These are phyloP conservation scores for Geosiphon pyriformis DNA, from an alignment of 192 early-diverging fungal species.

Conservation along the genomic window DNA sequence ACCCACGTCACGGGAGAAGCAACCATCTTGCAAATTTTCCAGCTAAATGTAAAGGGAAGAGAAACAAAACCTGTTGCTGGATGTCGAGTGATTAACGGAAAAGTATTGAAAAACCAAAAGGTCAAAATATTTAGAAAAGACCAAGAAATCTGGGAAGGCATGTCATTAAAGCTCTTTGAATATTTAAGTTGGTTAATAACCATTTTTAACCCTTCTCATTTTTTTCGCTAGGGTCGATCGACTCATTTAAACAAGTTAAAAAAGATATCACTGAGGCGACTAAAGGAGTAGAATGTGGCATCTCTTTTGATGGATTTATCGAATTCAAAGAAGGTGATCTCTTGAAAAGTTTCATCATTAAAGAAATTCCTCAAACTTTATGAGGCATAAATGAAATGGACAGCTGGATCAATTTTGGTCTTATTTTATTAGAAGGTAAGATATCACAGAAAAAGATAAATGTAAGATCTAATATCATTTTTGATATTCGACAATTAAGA, in stretches of 20 bases:
- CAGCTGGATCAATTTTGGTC: no score
- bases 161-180: constrained; percentile 28
- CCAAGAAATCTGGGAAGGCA: constrained; percentile 69
- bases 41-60: constrained; percentile 73
- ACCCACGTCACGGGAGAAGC: constrained; percentile 87
- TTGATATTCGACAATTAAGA: no score
- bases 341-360: constrained; percentile 62
- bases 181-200: background rate
- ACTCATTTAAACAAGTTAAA: constrained; percentile 82
- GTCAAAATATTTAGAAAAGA: constrained; percentile 65
- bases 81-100: constrained; percentile 75
- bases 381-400: no score
- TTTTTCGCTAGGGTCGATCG: constrained; percentile 45
- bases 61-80: constrained; percentile 72
- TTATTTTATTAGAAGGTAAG: no score
- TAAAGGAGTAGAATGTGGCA: constrained; percentile 96
- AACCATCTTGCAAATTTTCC: constrained; percentile 76
- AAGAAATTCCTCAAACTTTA: constrained; percentile 49
- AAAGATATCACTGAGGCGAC: constrained; percentile 82
- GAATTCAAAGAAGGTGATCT: constrained; percentile 79
- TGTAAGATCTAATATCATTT: no score
- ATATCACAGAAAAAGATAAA: no score
- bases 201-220: constrained; percentile 4
- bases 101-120: constrained; percentile 51
- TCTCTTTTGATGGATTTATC: constrained; percentile 79